Evolutionary conservation across 768 basidiomycete genomes (phyloP), one percentile per base, ranked within the genome.

Genomic region (Imleria badia): DNA sequence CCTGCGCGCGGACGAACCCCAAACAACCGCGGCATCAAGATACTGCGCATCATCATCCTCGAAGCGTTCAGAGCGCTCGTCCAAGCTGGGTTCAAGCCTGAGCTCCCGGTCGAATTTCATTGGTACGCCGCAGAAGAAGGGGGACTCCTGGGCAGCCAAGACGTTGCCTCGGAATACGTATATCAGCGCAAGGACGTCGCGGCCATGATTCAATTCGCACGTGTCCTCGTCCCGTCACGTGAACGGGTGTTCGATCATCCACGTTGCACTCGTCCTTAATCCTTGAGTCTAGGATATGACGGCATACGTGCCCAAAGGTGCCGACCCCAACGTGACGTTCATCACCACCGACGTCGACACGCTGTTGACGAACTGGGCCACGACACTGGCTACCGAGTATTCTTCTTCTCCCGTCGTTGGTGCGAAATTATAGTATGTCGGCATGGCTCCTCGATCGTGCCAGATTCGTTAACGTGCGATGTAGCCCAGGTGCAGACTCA

Each of bases 111-210:
- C 35, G 86, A 92, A 66, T 91, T 91, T 71, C 89, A 88, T 60
- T 91, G 89, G 89, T 92, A 91, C 68, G 85, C 87, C 49, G 89
- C 85, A 38, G 89, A 91, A 76, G 89, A 69, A 48, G 66, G 51
- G 49, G 53, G 61, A 23, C 44, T 54, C 30, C 44, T 62, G 17
- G 50, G 49, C 19, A 50, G 78, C 35, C 80, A 81, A 56, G 83
- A 81, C 8, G 73, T 85, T 52, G 82, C 79, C 5, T 74, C 74
- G 30, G 68, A 65, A 26, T 83, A 83, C 68, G 78, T 78, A 61
- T 73, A 67, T 44, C 60, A 71, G 17, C 77, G 76, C 5, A 69
- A 72, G 42, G 67, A 73, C 22, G 76, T 84, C 23, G 76, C 75
- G 30, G 83, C 77, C 0, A 82, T 82, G 75, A 73, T 78, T 63